phyloP scores from a whole-genome alignment of 2,329 filamentous ascomycete genomes.

The Fusarium devonianum region DNA sequence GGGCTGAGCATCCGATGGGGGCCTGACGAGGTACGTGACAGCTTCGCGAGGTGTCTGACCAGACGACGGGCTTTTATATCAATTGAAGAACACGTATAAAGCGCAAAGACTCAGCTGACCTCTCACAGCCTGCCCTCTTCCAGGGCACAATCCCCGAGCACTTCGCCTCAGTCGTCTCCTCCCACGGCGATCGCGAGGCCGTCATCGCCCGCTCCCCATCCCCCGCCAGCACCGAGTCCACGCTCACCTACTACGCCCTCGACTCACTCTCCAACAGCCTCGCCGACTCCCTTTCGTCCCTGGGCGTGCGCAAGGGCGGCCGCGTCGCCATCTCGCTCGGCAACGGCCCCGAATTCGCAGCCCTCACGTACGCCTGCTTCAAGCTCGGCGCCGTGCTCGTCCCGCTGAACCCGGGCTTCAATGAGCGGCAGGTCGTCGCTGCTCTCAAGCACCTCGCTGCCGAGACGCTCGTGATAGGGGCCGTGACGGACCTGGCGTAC shows the following conservation, averaged over 20 bases:
- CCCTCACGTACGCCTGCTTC: slow-evolving; percentile 87
- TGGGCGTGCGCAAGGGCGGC: slow-evolving; percentile 82
- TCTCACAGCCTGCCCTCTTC: slow-evolving; percentile 70
- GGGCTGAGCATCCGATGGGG: slow-evolving; percentile 43
- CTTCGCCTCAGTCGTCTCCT: slow-evolving; percentile 70
- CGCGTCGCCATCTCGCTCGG: slow-evolving; percentile 86
- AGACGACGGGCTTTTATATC: too few relatives aligned
- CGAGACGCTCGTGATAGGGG: slow-evolving; percentile 80
- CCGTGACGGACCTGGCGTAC: slow-evolving; percentile 83
- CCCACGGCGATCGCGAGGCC: slow-evolving; percentile 69
- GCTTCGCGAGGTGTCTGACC: too few relatives aligned
- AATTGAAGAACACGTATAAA: too few relatives aligned
- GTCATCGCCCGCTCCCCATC: slow-evolving; percentile 60
- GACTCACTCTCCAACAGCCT: slow-evolving; percentile 79
- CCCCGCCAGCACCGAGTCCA: slow-evolving; percentile 62
- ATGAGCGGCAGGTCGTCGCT: slow-evolving; percentile 75
- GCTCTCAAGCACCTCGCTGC: slow-evolving; percentile 79
- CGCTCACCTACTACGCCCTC: slow-evolving; percentile 76
- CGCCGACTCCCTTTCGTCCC: slow-evolving; percentile 71
- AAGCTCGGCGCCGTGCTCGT: slow-evolving; percentile 94
- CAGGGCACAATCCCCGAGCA: slow-evolving; percentile 75
- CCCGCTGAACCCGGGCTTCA: slow-evolving; percentile 93
- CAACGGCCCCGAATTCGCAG: slow-evolving; percentile 84
- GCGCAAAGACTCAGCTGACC: slow-evolving; percentile 7
- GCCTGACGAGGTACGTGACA: slow-evolving; percentile 40